Evolutionary conservation across 805 yeast genomes (phyloP), one percentile per base, ranked within the genome.

Genomic region (Pichia heedii): DNA sequence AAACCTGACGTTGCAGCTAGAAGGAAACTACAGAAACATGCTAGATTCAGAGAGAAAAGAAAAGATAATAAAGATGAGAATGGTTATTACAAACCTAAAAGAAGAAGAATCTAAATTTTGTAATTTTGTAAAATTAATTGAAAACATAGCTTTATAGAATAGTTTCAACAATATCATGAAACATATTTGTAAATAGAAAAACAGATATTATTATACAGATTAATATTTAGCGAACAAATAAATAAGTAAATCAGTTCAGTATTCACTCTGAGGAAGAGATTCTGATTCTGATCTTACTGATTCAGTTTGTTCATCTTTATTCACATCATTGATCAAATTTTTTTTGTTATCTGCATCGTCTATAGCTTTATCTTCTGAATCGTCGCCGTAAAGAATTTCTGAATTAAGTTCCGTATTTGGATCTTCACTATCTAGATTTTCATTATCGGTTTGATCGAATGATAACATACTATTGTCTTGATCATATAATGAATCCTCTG

Each of bases 1-100:
- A 84, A 82, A 4, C 97, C 97, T 1, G 95, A 83, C 15, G 63
- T 74, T 35, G 81, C 86, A n/a, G 93, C 96, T 2, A 74, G 73
- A 51, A 76, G 84, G 61, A 85, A 83, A 65, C 56, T 85, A 55
- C 81, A 71, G 63, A 85, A 84, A 60, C 94, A 89, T 65, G 77
- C 71, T 33, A 74, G 81, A 53, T 73, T 76, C 24, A 77, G 89
- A 59, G 93, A 84, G 49, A 84, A 81, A 69, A 74, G 96, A 61
- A 82, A 75, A 57, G 77, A 70, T 40, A 78, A 74, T 41, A 83
- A 76, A 60, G 94, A 85, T 56, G 89, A 76, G 26, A 82, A 76
- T 57, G 95, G 95, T 0, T 77, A 67, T 52, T 84, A 83, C 54
- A 83, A 75, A 50, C 68, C 79, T 13, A 84, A 79, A 60, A 78